These are phyloP conservation scores for Rosellinia necatrix DNA, from an alignment of 2,329 filamentous ascomycete species.

Conservation along the genomic window DNA sequence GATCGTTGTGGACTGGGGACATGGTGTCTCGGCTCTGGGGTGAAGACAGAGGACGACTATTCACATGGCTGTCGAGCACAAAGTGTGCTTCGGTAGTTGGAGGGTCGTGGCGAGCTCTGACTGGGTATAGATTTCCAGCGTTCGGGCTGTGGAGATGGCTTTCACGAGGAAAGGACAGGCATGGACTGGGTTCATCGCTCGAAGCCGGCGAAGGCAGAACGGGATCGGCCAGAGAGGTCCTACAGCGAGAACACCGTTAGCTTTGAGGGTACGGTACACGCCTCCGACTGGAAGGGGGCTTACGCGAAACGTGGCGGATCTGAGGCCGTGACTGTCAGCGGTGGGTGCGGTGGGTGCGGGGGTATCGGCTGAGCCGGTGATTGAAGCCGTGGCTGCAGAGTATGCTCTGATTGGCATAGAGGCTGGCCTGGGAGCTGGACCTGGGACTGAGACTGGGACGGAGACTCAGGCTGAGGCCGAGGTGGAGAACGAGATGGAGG, in stretches of 20 bases:
- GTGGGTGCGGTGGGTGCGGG: conserved; percentile 8
- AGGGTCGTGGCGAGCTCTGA: conserved; percentile 34
- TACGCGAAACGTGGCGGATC: conserved; percentile 33
- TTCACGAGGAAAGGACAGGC: conserved; percentile 41
- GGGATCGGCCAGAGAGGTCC: conserved; percentile 33
- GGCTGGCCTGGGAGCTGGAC: conserved; percentile 5
- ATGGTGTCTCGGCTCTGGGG: conserved; percentile 23
- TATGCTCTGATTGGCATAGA: neutral
- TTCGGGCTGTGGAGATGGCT: conserved; percentile 47
- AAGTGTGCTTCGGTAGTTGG: conserved; percentile 38
- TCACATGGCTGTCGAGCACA: conserved; percentile 25
- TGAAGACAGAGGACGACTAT: conserved; percentile 14
- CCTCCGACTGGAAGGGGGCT: conserved; percentile 17
- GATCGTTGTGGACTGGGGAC: conserved; percentile 15
- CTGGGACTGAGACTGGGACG: conserved; percentile 4
- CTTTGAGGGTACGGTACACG: neutral
- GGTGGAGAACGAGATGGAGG: conserved; percentile 17
- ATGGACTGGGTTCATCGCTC: conserved; percentile 63
- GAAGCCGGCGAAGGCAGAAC: conserved; percentile 66
- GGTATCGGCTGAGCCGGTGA: neutral
- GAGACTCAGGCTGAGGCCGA: neutral
- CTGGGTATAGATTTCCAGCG: conserved; percentile 33
- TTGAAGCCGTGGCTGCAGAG: conserved; percentile 4
- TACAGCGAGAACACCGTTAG: conserved; percentile 19
- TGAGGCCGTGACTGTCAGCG: conserved; percentile 8